Percentiles rank a stretch among this genome's conserved stretches.
phyloP scores from a whole-genome alignment of 257 asterid species.

The Coffea canephora region DNA sequence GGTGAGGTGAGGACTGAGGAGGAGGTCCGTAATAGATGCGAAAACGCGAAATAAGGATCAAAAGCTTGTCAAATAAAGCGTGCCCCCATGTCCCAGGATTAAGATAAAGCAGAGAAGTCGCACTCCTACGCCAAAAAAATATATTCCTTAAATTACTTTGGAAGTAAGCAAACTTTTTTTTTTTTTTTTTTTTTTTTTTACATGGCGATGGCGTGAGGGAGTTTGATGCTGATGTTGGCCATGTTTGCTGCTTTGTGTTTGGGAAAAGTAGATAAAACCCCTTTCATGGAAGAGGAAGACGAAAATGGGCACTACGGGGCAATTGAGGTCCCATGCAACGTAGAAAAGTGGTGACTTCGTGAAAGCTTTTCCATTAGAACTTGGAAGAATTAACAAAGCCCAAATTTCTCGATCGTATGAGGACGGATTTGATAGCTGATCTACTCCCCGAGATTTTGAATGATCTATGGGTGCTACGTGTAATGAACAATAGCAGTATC shows the following conservation, averaged over 20 bases:
- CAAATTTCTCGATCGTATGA: background rate
- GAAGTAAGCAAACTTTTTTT: background rate
- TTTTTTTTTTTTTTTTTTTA: background rate
- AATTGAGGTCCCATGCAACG: background rate
- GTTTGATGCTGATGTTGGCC: conserved; percentile 17
- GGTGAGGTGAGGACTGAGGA: background rate
- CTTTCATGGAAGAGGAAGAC: background rate
- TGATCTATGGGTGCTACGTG: background rate
- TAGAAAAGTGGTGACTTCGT: background rate
- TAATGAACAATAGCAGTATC: too few relatives aligned
- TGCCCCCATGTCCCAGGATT: background rate
- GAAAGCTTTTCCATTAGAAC: background rate
- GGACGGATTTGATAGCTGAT: background rate
- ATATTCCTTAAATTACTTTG: conserved; percentile 16
- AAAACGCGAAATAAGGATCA: background rate
- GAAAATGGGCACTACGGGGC: background rate
- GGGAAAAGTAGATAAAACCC: background rate
- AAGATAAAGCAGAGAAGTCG: conserved; percentile 5
- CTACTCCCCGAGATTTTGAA: background rate
- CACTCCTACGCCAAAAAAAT: conserved; percentile 5
- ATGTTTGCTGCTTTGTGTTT: background rate
- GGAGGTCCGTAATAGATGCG: too few relatives aligned
- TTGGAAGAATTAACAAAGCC: background rate
- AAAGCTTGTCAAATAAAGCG: background rate
- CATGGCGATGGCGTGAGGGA: conserved; percentile 3